Evolutionary conservation across 441 rosid genomes (phyloP), one percentile per base, ranked within the genome.

Genomic region (Erodium trifolium): DNA sequence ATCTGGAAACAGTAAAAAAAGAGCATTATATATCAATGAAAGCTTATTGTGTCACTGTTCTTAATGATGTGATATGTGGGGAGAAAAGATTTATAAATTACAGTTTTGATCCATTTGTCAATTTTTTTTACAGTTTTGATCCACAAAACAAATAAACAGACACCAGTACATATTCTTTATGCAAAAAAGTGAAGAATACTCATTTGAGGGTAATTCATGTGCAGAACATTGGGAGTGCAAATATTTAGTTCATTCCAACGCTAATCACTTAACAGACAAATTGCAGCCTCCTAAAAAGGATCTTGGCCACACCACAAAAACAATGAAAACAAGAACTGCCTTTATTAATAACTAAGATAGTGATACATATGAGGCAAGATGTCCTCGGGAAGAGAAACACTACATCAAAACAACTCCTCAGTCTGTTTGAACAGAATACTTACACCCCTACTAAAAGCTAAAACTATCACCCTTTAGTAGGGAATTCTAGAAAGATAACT

Each of bases 1-100:
- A 71, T 70, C 86, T 77, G 79, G 39, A 70, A 17, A 37, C 68
- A 70, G 37, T 43, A 39, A 76, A 49, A 70, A 74, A 75, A 47
- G 49, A 75, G 55, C 17, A 37, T 10, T 34, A 51, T 65, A 55
- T 60, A 75, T 11, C 66, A 18, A 11, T 63, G 34, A 23, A 4
- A 27, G 31, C 16, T 63, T 18, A 17, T 55, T 18, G 14, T 55
- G 9, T 55, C 62, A 55, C 1, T 7, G 62, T 17, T 34, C 23
- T 69, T 53, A 19, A 8, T 55, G 43, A 62, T 7, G 69, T 45
- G 27, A 43, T 34, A 74, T 29, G 37, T 34, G 37, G 62, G 62
- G 16, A 6, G 1, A 16, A 16, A 55, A 55, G 4, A 16, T 5
- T n/a, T 5, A 5, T 5, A 55, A 14, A 4, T 55, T 17, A 55